Evolutionary conservation across 2,329 filamentous ascomycete genomes (phyloP).

Genomic region (Podosphaera fusca): DNA sequence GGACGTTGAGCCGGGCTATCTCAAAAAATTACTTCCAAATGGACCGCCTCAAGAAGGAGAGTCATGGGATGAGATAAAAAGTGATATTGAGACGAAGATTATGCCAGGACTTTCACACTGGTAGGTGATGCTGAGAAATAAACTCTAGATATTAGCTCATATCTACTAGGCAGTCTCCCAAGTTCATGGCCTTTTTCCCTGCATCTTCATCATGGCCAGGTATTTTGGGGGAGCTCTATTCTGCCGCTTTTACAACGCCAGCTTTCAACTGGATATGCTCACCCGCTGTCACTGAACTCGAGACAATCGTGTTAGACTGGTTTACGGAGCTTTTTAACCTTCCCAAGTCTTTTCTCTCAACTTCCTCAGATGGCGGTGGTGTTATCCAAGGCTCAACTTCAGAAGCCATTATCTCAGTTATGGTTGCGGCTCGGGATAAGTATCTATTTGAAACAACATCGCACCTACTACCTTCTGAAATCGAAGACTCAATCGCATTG

Average conservation of each 20-base stretch:
- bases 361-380: conserved; percentile 46
- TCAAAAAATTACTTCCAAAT: conserved; percentile 52
- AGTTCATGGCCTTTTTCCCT: conserved; percentile 92
- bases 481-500: conserved; percentile 45
- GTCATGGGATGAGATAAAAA: conserved; percentile 56
- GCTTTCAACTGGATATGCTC: conserved; percentile 97
- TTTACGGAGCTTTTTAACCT: conserved; percentile 52
- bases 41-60: conserved; percentile 42
- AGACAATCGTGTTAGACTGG: conserved; percentile 88
- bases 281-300: conserved; percentile 76
- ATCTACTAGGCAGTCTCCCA: conserved; percentile 46
- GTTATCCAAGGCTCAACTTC: conserved; percentile 87
- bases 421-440: conserved; percentile 70
- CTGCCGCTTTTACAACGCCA: conserved; percentile 64
- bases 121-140: conserved; percentile 16
- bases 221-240: conserved; percentile 84
- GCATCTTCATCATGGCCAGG: conserved; percentile 60
- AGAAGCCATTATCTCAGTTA: conserved; percentile 66
- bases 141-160: neutral
- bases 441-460: conserved; percentile 40
- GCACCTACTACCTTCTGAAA: conserved; percentile 27
- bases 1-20: conserved; percentile 62
- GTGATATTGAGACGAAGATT: conserved; percentile 67
- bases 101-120: conserved; percentile 86
- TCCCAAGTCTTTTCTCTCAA: conserved; percentile 50